Evolutionary conservation across 176 grass and related monocot genomes (phyloP), one percentile per base, ranked within the genome.

Genomic region (Tillandsia leiboldiana): DNA sequence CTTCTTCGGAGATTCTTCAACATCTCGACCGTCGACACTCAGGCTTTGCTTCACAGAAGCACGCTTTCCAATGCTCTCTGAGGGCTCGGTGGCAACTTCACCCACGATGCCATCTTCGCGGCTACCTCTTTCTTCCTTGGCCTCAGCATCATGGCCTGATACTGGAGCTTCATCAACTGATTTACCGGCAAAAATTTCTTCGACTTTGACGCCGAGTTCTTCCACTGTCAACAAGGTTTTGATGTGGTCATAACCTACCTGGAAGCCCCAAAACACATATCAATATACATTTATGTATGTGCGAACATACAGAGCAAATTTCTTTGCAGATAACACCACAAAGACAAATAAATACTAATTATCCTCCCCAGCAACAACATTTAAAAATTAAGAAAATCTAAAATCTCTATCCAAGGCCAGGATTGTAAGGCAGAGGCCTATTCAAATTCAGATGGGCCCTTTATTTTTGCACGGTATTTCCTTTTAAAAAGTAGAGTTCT

Each of bases 161-260:
- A 68, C 52, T 27, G 75, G 10, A 75, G 70, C 26, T 3, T 57
- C 77, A 51, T 51, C 72, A 18, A 57, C 52, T 26, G 68, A 29
- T 74, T 11, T 17, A n/a, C 52, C 68, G 28, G 73, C 58, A 63
- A 83, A 85, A 70, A 79, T 58, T 79, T 87, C 73, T 72, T 87
- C 70, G 29, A 57, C 86, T 8, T 24, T 85, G 48, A 83, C 28
- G 48, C 86, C 84, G 78, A 79, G 47, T 61, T 73, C 77, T 48
- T 87, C 86, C 33, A 90, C 85, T 58, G 77, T 81, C 74, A 97
- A 57, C 69, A 62, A 90, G 24, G 79, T 79, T 79, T 65, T 92
- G 83, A 90, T 97, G 72, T 84, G 79, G 0, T 92, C 89, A 49
- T 97, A 97, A 51, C 42, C 85, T 73, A 90, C 89, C 93, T 97